Conservation (phyloP, 1,284 basidiomycete genomes). For the Austroboletus olivaceoglutinosus region DNA sequence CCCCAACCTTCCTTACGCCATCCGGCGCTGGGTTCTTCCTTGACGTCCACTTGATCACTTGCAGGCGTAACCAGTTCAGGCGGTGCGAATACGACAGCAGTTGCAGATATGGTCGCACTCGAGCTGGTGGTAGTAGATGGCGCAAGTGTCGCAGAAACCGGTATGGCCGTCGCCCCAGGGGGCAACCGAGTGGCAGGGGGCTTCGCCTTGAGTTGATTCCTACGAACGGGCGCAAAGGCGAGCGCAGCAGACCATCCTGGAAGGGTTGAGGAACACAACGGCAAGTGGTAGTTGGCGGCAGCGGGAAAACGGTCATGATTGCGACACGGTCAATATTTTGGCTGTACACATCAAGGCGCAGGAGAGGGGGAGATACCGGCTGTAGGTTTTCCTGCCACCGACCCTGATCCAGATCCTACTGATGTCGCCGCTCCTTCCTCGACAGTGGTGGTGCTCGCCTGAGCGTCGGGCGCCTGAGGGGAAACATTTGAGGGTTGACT, state of each 20-base stretch:
- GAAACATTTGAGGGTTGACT: slow-evolving; percentile 10
- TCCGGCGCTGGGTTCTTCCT: slow-evolving; percentile 19
- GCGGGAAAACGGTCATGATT: slow-evolving; percentile 32
- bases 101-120: slow-evolving; percentile 51
- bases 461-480: slow-evolving; percentile 16
- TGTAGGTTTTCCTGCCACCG: slow-evolving; percentile 63
- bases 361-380: slow-evolving; percentile 66
- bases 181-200: slow-evolving; percentile 51
- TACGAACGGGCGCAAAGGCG: slow-evolving; percentile 76
- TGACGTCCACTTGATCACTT: slow-evolving; percentile 25
- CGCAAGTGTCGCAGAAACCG: slow-evolving; percentile 20
- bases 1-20: slow-evolving; percentile 61
- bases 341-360: slow-evolving; percentile 37
- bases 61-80: slow-evolving; percentile 51
- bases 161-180: slow-evolving; percentile 49
- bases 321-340: slow-evolving; percentile 39
- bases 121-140: slow-evolving; percentile 14
- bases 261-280: slow-evolving; percentile 10
- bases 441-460: slow-evolving; percentile 10
- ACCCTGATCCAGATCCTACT: slow-evolving; percentile 32
- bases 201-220: slow-evolving; percentile 57
- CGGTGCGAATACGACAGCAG: slow-evolving; percentile 70
- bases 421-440: slow-evolving; percentile 24
- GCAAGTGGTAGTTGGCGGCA: neutral
- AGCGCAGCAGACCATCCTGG: slow-evolving; percentile 84